Percentiles rank a stretch among this genome's conserved stretches.
Evolutionary conservation across 305 asterid species (phyloP).

Genomic region (Fraxinus latifolia): DNA sequence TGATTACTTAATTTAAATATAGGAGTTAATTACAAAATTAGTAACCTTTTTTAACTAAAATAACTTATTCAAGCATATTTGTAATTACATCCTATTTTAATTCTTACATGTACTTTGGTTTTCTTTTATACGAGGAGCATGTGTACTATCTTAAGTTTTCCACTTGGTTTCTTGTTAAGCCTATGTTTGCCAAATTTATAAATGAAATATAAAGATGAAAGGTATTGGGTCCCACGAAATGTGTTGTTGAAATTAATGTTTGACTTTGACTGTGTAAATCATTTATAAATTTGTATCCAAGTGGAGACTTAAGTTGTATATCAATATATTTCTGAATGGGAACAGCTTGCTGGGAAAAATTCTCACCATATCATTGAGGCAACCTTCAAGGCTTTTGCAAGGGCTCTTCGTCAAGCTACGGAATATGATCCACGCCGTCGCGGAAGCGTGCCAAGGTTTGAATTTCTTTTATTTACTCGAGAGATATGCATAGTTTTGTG

Average conservation of each 20-base stretch:
- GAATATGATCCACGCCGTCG: constrained; percentile 77
- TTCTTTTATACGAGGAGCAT: not conserved
- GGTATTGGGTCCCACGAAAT: not conserved
- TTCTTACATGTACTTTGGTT: not conserved
- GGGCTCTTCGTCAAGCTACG: constrained; percentile 97
- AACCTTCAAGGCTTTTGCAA: constrained; percentile 93
- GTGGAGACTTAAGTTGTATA: not conserved
- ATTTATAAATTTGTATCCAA: not conserved
- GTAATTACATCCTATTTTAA: not conserved
- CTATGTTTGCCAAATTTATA: not conserved
- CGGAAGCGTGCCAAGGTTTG: constrained; percentile 77
- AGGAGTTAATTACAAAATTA: no score
- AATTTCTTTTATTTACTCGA: not conserved
- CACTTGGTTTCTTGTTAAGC: not conserved
- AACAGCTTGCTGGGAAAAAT: constrained; percentile 81
- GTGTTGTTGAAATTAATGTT: not conserved
- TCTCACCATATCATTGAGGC: constrained; percentile 98
- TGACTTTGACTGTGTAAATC: not conserved
- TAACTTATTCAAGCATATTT: not conserved
- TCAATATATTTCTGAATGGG: constrained; percentile 11
- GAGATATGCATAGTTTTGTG: not conserved
- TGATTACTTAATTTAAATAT: not conserved
- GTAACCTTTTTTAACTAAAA: not conserved
- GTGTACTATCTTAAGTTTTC: not conserved
- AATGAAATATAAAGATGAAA: not conserved